Base-by-base conservation (phyloP, 805 yeast genomes). In the Spathaspora gorwiae region DNA sequence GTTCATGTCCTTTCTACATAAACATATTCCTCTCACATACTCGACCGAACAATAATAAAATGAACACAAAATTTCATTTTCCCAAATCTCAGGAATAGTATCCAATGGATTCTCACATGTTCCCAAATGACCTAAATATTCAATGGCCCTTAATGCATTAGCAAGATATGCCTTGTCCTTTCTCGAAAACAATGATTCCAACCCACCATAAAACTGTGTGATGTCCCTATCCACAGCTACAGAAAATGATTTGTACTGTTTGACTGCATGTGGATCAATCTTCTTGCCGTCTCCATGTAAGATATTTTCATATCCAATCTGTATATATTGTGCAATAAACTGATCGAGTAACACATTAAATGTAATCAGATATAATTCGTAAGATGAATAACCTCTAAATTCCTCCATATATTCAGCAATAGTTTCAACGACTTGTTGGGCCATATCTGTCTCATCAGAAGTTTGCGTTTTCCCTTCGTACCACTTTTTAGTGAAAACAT, bases 11-110 rank as follows among this genome's bases (percentile, higher is more conserved):
- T 68, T 78, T 54, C 75, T 68, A 55, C 70, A 76, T 51, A 72
- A 69, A 43, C 90, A 71, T 36, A 89, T 75, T 11, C 82, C 81
- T 38, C 77, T 78, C 37, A 90, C 73, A 55, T 89, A 78, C 42
- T 79, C 83, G 7, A 83, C 65, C 0, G 95, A 90, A 47, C 90
- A 82, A 60, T 88, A 90, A 66, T 88, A 83, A 68, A 83, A 89
- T 35, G 76, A 76, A 10, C 70, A 69, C 43, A 89, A 67, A 34
- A 86, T 76, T 37, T 76, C 79, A 44, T 55, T 62, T 55, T 72
- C 72, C 82, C 90, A 86, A 45, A 78, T 72, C 26, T 63, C 66
- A 2, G 75, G 73, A 10, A 70, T 64, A 13, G 54, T 53, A 24
- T 53, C 58, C 48, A 53, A 42, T 7, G 72, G 66, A 37, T 67